Conservation (phyloP, 306 rosid genomes). For the Cicer bijugum region DNA sequence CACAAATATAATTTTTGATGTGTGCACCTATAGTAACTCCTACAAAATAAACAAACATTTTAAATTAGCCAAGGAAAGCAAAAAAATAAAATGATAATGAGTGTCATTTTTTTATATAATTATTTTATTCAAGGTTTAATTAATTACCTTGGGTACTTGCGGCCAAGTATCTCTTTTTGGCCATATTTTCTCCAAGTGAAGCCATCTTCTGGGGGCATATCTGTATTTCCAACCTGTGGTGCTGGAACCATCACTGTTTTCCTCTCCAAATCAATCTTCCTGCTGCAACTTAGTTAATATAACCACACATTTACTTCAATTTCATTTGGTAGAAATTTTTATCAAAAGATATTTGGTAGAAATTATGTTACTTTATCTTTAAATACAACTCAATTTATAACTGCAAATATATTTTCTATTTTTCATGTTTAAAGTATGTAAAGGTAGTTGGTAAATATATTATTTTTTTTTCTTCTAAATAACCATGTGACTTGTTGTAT, state of each 20-base stretch:
- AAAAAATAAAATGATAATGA: no score
- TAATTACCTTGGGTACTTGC: constrained; percentile 63
- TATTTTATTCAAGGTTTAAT: no score
- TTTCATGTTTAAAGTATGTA: no score
- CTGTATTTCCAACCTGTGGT: constrained; percentile 72
- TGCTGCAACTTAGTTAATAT: not conserved
- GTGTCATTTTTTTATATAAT: no score
- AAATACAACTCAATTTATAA: no score
- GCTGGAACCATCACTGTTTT: constrained; percentile 52
- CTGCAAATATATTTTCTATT: no score
- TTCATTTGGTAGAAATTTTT: no score
- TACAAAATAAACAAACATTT: constrained; percentile 33
- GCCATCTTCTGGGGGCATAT: constrained; percentile 79
- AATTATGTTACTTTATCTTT: no score
- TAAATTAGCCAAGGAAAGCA: not conserved
- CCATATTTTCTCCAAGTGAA: constrained; percentile 90
- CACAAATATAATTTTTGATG: constrained; percentile 75
- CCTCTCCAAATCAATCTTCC: constrained; percentile 55
- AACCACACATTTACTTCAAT: no score
- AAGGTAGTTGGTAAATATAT: no score
- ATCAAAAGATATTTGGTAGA: no score
- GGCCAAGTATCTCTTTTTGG: constrained; percentile 79
- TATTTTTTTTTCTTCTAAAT: no score
- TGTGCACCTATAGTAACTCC: constrained; percentile 85
- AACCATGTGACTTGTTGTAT: constrained; percentile 9